Conservation (phyloP, 805 yeast species). For the Sugiyamaella mastotermitis region DNA sequence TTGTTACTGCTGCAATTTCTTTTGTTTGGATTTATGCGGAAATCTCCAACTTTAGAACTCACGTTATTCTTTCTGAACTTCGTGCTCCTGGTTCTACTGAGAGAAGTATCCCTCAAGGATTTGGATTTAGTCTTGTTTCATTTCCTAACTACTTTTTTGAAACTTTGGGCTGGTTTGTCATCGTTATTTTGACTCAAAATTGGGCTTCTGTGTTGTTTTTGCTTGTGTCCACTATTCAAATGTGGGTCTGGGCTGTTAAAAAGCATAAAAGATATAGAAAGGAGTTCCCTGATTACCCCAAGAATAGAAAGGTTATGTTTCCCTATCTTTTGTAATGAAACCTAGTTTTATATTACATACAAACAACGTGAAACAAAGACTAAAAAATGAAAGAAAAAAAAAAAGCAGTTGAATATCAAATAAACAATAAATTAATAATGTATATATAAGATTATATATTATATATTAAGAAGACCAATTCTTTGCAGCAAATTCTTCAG, state of each 20-base stretch:
- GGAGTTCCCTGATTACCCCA: constrained; percentile 76
- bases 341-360: neutral
- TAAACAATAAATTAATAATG: neutral
- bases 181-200: constrained; percentile 68
- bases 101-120: constrained; percentile 74
- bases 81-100: constrained; percentile 52
- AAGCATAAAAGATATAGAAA: constrained; percentile 65
- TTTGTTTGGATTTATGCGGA: constrained; percentile 46
- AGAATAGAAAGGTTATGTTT: constrained; percentile 67
- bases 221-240: constrained; percentile 66
- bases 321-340: constrained; percentile 56
- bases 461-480: constrained; percentile 2
- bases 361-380: neutral
- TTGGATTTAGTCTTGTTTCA: constrained; percentile 73
- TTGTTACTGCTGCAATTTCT: constrained; percentile 14
- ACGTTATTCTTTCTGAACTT: constrained; percentile 51
- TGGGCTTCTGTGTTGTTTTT: constrained; percentile 70
- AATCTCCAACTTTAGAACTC: constrained; percentile 66
- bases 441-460: neutral
- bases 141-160: constrained; percentile 95
- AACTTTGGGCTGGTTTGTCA: constrained; percentile 63
- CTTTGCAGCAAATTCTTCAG: constrained; percentile 11
- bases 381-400: neutral
- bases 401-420: neutral
- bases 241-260: constrained; percentile 88